Percentiles rank a stretch among this genome's conserved stretches.
Conservation (phyloP, 169 alveolate genomes). For the Toxoplasma gondii region DNA sequence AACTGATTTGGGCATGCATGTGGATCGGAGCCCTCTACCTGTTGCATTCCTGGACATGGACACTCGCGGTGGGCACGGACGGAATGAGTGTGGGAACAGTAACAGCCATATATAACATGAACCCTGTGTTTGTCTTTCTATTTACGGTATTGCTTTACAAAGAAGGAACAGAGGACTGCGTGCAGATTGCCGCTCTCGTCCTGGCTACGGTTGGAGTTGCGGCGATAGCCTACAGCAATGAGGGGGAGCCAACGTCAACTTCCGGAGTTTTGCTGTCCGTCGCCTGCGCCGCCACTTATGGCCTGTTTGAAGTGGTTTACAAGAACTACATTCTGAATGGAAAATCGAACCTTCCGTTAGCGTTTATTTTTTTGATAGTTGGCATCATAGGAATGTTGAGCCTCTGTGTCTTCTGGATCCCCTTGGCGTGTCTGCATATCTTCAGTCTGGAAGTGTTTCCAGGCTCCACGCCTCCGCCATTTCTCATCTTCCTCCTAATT, state of each 20-base stretch:
- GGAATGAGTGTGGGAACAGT: constrained; percentile 65
- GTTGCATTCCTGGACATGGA: constrained; percentile 65
- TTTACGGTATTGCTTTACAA: constrained; percentile 18
- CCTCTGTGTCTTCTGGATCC: constrained; percentile 51
- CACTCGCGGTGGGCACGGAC: constrained; percentile 49
- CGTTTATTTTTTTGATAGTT: constrained; percentile 30
- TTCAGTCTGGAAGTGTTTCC: constrained; percentile 34
- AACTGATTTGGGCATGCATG: constrained; percentile 44
- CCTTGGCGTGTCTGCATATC: constrained; percentile 33
- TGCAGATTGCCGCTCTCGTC: constrained; percentile 46
- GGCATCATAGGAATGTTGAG: constrained; percentile 56
- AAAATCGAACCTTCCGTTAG: constrained; percentile 31
- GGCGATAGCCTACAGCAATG: constrained; percentile 49
- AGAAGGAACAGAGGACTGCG: constrained; percentile 38
- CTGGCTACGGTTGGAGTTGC: constrained; percentile 63
- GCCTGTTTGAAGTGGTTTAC: constrained; percentile 60
- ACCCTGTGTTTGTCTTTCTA: constrained; percentile 56
- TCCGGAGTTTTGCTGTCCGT: constrained; percentile 42
- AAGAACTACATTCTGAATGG: constrained; percentile 39
- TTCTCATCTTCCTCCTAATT: constrained; percentile 24
- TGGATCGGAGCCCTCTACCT: constrained; percentile 12
- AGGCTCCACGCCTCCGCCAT: constrained; percentile 29
- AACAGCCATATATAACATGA: constrained; percentile 61
- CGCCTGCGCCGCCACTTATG: constrained; percentile 25
- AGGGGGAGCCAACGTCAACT: constrained; percentile 62